phyloP scores from a whole-genome alignment of 2,329 filamentous ascomycete species.

The Fusarium heterosporum region DNA sequence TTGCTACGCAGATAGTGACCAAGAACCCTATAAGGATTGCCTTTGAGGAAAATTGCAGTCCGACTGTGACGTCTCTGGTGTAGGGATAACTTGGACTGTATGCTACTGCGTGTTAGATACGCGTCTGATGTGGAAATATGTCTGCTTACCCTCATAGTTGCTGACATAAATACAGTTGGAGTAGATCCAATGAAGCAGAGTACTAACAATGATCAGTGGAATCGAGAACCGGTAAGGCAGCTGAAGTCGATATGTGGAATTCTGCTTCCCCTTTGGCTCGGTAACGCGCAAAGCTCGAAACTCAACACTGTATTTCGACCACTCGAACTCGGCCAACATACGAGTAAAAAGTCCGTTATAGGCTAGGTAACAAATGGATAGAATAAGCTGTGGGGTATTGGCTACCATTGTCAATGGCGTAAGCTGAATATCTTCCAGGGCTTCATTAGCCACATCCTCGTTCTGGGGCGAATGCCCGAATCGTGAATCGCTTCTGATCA shows the following conservation, averaged over 20 bases:
- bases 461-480: constrained; percentile 25
- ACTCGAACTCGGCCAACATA: constrained; percentile 38
- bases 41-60: constrained; percentile 28
- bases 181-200: constrained; percentile 39
- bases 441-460: background rate
- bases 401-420: constrained; percentile 23
- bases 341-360: constrained; percentile 37
- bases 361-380: constrained; percentile 29
- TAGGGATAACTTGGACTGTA: constrained; percentile 10
- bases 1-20: constrained; percentile 10
- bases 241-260: constrained; percentile 38
- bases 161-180: constrained; percentile 39
- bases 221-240: constrained; percentile 40
- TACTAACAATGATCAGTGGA: constrained; percentile 30
- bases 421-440: background rate
- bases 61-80: background rate
- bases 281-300: constrained; percentile 36
- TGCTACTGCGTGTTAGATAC: constrained; percentile 4
- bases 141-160: constrained; percentile 32
- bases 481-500: background rate
- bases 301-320: constrained; percentile 21
- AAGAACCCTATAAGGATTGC: constrained; percentile 20
- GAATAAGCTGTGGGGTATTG: constrained; percentile 27
- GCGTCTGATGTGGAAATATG: fast-evolving
- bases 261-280: constrained; percentile 23